A percentile compares a stretch with the other conserved stretches of the same genome.
Evolutionary conservation across 2,329 filamentous ascomycete genomes (phyloP).

Genomic region (Aspergillus brasiliensis): DNA sequence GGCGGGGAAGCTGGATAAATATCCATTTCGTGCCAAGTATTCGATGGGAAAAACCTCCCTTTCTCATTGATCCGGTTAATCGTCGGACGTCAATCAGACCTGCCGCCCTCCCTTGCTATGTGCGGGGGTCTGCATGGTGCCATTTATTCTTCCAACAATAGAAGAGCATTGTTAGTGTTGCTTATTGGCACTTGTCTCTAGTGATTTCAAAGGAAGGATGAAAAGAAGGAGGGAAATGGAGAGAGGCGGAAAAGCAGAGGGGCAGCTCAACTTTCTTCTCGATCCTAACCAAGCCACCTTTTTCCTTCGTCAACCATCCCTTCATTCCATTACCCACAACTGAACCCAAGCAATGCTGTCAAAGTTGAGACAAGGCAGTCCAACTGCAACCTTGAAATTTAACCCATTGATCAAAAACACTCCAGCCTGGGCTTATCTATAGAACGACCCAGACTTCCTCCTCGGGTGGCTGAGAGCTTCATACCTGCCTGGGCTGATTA

Average conservation of each 20-base stretch:
- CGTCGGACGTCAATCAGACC: background rate
- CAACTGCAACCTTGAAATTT: background rate
- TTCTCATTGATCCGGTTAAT: slow-evolving; percentile 1
- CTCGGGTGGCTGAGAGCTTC: background rate
- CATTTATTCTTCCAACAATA: no score
- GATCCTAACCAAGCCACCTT: background rate
- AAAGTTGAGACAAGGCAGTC: background rate
- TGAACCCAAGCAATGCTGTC: background rate
- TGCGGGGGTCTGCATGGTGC: background rate
- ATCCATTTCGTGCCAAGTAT: background rate
- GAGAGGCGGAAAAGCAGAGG: background rate
- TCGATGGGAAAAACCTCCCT: background rate
- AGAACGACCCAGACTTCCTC: background rate
- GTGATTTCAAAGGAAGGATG: no score
- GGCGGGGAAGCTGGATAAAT: background rate
- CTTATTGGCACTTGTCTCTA: no score
- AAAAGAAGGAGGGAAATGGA: no score
- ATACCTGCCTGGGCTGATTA: background rate
- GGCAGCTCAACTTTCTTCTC: background rate
- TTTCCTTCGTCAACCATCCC: background rate
- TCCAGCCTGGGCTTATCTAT: background rate
- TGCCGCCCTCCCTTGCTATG: background rate
- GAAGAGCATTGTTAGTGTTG: no score
- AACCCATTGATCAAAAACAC: background rate
- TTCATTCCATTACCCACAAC: background rate